Percentiles rank a stretch among this genome's conserved stretches.
Evolutionary conservation across 2,329 filamentous ascomycete species (phyloP).

Genomic region (Intubia oerlemansii): DNA sequence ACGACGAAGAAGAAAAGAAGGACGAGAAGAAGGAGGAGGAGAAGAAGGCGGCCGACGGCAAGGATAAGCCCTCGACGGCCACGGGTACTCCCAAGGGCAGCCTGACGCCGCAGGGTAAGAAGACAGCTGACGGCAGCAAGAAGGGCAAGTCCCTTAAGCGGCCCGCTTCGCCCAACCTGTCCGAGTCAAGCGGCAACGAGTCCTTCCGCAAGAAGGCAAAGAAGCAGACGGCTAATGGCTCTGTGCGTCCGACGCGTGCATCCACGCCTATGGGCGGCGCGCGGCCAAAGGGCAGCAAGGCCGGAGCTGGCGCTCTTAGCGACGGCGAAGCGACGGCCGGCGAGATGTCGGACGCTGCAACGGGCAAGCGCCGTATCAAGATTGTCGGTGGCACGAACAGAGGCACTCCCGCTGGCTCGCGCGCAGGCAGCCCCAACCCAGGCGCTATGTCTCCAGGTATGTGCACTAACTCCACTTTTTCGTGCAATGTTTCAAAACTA

Average conservation of each 20-base stretch:
- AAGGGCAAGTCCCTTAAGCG: constrained; percentile 53
- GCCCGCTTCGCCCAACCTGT: constrained; percentile 66
- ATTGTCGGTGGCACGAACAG: constrained; percentile 22
- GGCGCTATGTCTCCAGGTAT: constrained; percentile 4
- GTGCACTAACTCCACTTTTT: no score
- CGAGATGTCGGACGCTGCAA: constrained; percentile 39
- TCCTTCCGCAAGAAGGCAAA: constrained; percentile 60
- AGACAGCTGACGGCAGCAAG: constrained; percentile 21
- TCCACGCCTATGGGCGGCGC: constrained; percentile 22
- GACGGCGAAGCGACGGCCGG: constrained; percentile 53
- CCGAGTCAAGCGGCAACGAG: constrained; percentile 83
- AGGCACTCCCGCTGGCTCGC: constrained; percentile 34
- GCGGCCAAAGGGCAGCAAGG: no score
- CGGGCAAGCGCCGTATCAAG: constrained; percentile 39
- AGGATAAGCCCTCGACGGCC: constrained; percentile 19
- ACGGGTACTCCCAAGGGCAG: constrained; percentile 48
- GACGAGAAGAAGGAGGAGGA: constrained; percentile 48
- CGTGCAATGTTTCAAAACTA: no score
- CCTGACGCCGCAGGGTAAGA: constrained; percentile 29
- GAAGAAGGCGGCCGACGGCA: constrained; percentile 37
- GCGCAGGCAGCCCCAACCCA: constrained; percentile 37
- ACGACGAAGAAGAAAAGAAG: constrained; percentile 17
- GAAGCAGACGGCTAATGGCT: constrained; percentile 17
- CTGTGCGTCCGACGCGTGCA: no score
- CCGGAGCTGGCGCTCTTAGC: constrained; percentile 38